Base-by-base conservation (phyloP, 306 rosid genomes). In the Vicia sativa region DNA sequence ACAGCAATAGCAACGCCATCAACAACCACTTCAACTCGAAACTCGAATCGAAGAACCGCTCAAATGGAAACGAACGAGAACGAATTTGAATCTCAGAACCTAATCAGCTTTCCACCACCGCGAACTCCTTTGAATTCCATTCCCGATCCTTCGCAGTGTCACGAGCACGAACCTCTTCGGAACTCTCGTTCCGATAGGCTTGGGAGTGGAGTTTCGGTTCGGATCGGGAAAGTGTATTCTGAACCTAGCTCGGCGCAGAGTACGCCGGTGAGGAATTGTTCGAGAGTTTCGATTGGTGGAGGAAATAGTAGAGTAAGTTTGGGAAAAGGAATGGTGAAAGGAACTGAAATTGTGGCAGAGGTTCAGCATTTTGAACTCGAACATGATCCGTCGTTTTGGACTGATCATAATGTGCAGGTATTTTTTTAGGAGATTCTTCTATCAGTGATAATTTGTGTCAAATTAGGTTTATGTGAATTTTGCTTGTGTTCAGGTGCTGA, bases 401-500 rank as follows among this genome's bases (percentile, higher is more conserved):
- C 65, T 34, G 91, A 92, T 79, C 96, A 92, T 79, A 92, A 83
- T 65, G 98, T 92, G 59, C 98, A 92, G 95, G 97, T 66, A n/a
- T 16, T 1, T 66, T 66, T 50, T 8, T 25, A n/a, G 38, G 38
- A 34, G 38, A 11, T 44, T 7, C 29, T 45, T 26, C 3, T 16
- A 38, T 18, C 38, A 34, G 2, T 1, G 18, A 45, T 41, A 6
- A 58, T 70, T 74, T 53, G 31, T 78, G 66, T 72, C 58, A 50
- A 4, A 28, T 31, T 11, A 56, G 67, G 64, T 46, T 39, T 39
- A 39, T 37, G 49, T 43, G 12, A 10, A 10, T 39, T 39, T 39
- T 10, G 83, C 31, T 66, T 67, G 67, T 43, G 28, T 79, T 67
- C 83, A 92, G 98, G 98, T 90, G 62, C 59, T 93, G 42, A 90